phyloP scores from a whole-genome alignment of 768 basidiomycete species.

The Suillus placidus region DNA sequence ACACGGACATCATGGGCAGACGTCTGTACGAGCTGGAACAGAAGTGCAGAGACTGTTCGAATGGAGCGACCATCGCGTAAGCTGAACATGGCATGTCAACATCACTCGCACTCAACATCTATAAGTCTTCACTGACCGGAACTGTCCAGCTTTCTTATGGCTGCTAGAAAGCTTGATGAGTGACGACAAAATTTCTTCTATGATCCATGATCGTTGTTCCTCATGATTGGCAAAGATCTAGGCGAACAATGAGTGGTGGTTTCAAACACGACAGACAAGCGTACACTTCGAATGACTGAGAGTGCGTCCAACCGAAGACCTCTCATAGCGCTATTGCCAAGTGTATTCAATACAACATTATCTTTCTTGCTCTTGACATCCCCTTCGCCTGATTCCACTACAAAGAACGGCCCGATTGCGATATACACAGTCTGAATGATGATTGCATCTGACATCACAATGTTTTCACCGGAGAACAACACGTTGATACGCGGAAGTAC shows the following conservation, averaged over 20 bases:
- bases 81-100: slow-evolving; percentile 42
- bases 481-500: slow-evolving; percentile 75
- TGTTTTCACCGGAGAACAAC: slow-evolving; percentile 70
- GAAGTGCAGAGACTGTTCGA: slow-evolving; percentile 88
- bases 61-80: slow-evolving; percentile 90
- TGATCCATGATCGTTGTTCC: slow-evolving; percentile 92
- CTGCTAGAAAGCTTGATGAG: slow-evolving; percentile 88
- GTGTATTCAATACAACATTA: slow-evolving; percentile 57
- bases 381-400: slow-evolving; percentile 66
- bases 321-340: slow-evolving; percentile 81
- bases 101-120: background rate
- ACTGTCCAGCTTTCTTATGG: slow-evolving; percentile 89
- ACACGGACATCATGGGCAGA: slow-evolving; percentile 86
- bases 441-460: slow-evolving; percentile 81
- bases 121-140: slow-evolving; percentile 56
- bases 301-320: slow-evolving; percentile 81
- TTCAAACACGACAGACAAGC: slow-evolving; percentile 29
- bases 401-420: slow-evolving; percentile 92
- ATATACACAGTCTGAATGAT: slow-evolving; percentile 94
- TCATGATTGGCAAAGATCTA: slow-evolving; percentile 92
- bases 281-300: slow-evolving; percentile 81
- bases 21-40: slow-evolving; percentile 96
- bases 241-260: slow-evolving; percentile 9
- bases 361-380: slow-evolving; percentile 61
- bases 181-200: slow-evolving; percentile 94